Conservation (phyloP, 2,329 filamentous ascomycete genomes). For the Pseudogymnoascus destructans region DNA sequence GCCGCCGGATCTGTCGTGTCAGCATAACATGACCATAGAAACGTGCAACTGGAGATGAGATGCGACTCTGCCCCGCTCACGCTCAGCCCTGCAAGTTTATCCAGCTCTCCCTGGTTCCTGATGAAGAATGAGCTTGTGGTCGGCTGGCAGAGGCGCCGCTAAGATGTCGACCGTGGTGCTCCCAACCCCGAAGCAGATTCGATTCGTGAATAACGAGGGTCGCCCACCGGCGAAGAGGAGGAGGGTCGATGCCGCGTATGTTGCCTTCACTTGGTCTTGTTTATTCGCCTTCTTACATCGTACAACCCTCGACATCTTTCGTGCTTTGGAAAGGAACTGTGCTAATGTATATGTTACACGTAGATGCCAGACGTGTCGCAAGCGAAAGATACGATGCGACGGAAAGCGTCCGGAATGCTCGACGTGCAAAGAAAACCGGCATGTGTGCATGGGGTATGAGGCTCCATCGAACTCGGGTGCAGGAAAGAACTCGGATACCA, state of each 20-base stretch:
- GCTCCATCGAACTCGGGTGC: constrained; percentile 26
- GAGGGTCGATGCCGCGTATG: constrained; percentile 66
- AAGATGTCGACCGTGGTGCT: constrained; percentile 11
- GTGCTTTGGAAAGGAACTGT: not conserved
- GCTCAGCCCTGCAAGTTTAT: not conserved
- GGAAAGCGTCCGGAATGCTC: constrained; percentile 60
- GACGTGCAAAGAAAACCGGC: constrained; percentile 59
- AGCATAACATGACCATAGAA: constrained; percentile 3
- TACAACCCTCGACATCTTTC: constrained; percentile 2
- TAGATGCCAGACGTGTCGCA: constrained; percentile 61
- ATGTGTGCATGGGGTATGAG: constrained; percentile 54
- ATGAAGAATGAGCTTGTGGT: constrained; percentile 10
- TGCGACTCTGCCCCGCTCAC: constrained; percentile 7
- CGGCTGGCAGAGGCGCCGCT: constrained; percentile 5
- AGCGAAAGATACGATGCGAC: constrained; percentile 62
- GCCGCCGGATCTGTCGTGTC: constrained; percentile 2
- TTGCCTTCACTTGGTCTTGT: constrained; percentile 20
- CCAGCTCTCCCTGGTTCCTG: not conserved
- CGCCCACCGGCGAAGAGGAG: constrained; percentile 68
- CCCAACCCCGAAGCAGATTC: constrained; percentile 45
- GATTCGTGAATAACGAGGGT: constrained; percentile 72
- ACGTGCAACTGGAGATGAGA: constrained; percentile 6
- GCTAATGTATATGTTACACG: constrained; percentile 10
- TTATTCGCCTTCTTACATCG: constrained; percentile 10
- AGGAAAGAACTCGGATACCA: not conserved